These are phyloP conservation scores for Psilocybe azurescens DNA, from an alignment of 768 basidiomycete species.

Conservation along the genomic window DNA sequence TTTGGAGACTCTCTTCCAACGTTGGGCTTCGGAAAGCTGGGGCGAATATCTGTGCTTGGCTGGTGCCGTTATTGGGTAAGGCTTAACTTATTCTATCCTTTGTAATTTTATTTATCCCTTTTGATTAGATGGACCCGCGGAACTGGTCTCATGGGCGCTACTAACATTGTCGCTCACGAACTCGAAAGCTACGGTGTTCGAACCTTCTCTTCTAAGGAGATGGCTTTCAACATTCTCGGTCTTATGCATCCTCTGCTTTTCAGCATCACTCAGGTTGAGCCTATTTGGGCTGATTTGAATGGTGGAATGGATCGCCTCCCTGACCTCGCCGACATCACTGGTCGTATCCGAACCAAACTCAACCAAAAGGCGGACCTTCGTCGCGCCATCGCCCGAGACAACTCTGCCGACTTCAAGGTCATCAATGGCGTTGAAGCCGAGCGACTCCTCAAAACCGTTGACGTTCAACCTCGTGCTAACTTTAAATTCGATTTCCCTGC, in stretches of 20 bases:
- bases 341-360: slow-evolving; percentile 81
- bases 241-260: slow-evolving; percentile 99
- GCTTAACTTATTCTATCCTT: slow-evolving; percentile 6
- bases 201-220: slow-evolving; percentile 99
- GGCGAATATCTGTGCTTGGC: slow-evolving; percentile 98
- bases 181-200: slow-evolving; percentile 93
- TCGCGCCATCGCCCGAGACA: slow-evolving; percentile 92
- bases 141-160: slow-evolving; percentile 95
- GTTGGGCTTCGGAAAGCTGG: slow-evolving; percentile 99
- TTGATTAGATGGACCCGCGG: slow-evolving; percentile 90
- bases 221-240: slow-evolving; percentile 99
- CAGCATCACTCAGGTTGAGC: slow-evolving; percentile 99
- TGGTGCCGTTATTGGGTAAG: slow-evolving; percentile 96
- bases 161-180: slow-evolving; percentile 93
- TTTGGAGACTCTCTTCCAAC: slow-evolving; percentile 96
- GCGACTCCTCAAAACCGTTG: slow-evolving; percentile 88
- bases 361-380: slow-evolving; percentile 91
- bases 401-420: slow-evolving; percentile 93
- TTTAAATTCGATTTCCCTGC: slow-evolving; percentile 95
- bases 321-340: slow-evolving; percentile 91
- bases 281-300: slow-evolving; percentile 98
- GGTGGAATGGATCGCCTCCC: slow-evolving; percentile 98
- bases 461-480: slow-evolving; percentile 96
- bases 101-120: slow-evolving; percentile 12
- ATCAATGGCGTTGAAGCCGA: slow-evolving; percentile 92